Conservation (phyloP, 257 asterid species). For the Nicotiana knightiana region DNA sequence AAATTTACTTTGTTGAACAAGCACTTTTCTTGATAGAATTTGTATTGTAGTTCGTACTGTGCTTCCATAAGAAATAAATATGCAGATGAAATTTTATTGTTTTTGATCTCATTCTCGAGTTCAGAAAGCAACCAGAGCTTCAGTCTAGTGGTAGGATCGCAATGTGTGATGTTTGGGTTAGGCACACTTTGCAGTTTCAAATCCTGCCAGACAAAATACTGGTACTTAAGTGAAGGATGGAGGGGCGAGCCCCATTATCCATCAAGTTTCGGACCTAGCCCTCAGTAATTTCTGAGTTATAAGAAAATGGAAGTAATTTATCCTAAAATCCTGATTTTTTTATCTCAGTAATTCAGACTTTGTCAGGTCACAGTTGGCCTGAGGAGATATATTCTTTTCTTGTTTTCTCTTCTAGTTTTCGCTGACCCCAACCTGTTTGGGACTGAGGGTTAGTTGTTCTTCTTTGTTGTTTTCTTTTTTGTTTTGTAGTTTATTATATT, state of each 20-base stretch:
- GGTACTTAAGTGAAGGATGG: neutral
- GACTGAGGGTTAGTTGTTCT: no score
- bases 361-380: neutral
- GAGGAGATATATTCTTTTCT: neutral
- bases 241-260: no score
- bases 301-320: neutral
- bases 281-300: neutral
- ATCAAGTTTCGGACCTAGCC: neutral
- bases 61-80: neutral
- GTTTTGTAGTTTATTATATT: neutral
- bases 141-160: neutral
- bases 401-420: no score
- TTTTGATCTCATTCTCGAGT: no score
- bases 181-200: neutral
- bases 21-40: neutral
- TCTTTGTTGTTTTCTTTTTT: neutral
- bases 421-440: no score
- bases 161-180: neutral
- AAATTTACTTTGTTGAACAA: neutral
- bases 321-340: conserved; percentile 2
- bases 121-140: neutral
- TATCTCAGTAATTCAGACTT: neutral
- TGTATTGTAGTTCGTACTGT: neutral
- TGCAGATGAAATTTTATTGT: neutral
- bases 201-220: neutral